Evolutionary conservation across 306 rosid species (phyloP).

Genomic region (Coriaria nepalensis): DNA sequence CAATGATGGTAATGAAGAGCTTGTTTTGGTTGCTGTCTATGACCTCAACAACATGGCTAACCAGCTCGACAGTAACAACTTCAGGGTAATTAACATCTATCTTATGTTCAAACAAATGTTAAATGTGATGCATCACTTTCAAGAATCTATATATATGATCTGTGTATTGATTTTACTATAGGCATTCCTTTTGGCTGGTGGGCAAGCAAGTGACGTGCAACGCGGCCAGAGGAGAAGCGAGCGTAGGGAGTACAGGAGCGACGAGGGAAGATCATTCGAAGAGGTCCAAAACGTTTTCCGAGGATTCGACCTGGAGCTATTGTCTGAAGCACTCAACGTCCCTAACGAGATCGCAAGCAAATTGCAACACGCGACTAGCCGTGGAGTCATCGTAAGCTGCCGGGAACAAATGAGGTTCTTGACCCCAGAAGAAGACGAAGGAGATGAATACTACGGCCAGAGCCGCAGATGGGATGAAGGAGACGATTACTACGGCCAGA

Average conservation of each 20-base stretch:
- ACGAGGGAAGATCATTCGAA: neutral
- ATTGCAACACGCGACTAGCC: conserved; percentile 2
- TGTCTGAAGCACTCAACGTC: conserved; percentile 15
- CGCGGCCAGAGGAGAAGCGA: neutral
- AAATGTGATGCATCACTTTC: neutral
- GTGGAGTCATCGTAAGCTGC: conserved; percentile 11
- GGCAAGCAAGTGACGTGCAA: neutral
- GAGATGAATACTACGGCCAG: neutral
- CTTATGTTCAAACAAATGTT: neutral
- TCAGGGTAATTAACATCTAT: conserved; percentile 5
- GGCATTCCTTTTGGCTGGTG: conserved; percentile 17
- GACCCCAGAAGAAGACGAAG: conserved; percentile 7
- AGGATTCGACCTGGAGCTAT: conserved; percentile 9
- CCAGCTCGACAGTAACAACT: conserved; percentile 15
- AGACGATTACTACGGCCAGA: neutral
- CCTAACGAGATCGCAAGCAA: conserved; percentile 7
- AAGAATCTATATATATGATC: neutral
- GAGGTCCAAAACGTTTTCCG: conserved; percentile 5
- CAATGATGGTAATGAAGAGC: conserved; percentile 16
- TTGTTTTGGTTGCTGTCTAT: conserved; percentile 7
- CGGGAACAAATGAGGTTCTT: conserved; percentile 10
- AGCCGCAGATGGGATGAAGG: conserved; percentile 3
- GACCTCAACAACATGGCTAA: conserved; percentile 18
- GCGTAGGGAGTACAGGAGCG: neutral
- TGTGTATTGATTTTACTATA: neutral